Conservation (phyloP, 371 early-diverging fungal genomes). For the Zychaea mexicana region DNA sequence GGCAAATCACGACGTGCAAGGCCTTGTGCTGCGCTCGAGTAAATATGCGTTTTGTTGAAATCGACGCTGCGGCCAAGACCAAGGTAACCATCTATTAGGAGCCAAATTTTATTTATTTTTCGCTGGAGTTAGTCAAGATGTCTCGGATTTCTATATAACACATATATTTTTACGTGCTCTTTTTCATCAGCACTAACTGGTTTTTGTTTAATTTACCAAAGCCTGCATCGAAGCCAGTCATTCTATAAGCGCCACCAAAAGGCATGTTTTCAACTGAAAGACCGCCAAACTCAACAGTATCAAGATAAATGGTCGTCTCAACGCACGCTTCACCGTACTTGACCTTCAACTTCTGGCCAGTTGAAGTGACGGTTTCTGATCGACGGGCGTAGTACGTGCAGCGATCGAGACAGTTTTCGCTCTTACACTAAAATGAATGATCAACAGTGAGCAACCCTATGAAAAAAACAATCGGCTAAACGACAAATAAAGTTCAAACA, state of each 20-base stretch:
- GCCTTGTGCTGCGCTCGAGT: constrained; percentile 30
- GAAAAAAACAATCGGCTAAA: background rate
- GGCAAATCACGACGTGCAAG: constrained; percentile 12
- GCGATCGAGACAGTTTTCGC: constrained; percentile 26
- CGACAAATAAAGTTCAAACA: constrained; percentile 4
- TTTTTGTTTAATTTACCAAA: constrained; percentile 40
- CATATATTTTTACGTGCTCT: too few species aligned
- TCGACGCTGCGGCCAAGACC: constrained; percentile 46
- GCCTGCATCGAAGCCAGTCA: constrained; percentile 45
- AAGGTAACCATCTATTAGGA: constrained; percentile 39
- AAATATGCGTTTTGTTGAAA: constrained; percentile 22
- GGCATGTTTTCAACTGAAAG: constrained; percentile 37
- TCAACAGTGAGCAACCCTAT: too few species aligned
- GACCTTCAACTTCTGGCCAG: constrained; percentile 40
- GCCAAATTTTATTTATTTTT: background rate
- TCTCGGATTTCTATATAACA: background rate
- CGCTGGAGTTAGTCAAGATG: background rate
- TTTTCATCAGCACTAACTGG: too few species aligned
- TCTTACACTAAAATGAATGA: constrained; percentile 10
- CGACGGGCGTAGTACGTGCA: constrained; percentile 45
- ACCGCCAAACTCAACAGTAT: constrained; percentile 42
- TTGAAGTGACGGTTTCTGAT: constrained; percentile 29
- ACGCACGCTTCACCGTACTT: constrained; percentile 45
- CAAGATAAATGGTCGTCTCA: constrained; percentile 41
- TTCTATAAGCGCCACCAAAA: constrained; percentile 48